Base-by-base conservation (phyloP, 805 yeast genomes). In the Yueomyces sinensis region DNA sequence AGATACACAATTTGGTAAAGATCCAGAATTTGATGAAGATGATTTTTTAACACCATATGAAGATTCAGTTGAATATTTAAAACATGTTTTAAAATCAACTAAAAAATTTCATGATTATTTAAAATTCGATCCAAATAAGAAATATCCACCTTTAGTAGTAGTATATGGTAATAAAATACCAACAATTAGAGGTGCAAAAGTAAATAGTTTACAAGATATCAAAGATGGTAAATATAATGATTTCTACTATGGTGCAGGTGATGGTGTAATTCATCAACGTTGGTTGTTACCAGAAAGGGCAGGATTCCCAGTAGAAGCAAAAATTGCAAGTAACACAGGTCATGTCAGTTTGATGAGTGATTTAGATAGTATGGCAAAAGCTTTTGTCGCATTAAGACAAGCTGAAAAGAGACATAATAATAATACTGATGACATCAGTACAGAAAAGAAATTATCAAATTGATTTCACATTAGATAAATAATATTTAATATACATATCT, bases 191-290 rank as follows among this genome's bases (percentile, higher is more conserved):
- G 94, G 89, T 6, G 78, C 83, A 3, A 60, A 74, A 35, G 91
- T 86, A 1, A 52, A 63, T 23, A 71, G 76, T 5, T 51, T 51
- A 9, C 69, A 76, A 30, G 91, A 74, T 27, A 74, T 87, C 38
- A 66, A 60, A 37, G 65, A 68, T 28, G 95, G 94, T 3, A 69
- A 73, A 42, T 86, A 81, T 58, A 74, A 69, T 41, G 77, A 82
- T 45, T 79, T 83, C 46, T 73, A 69, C 45, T 86, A 82, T 47
- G 94, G 94, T 0, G 82, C 83, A 4, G 96, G 96, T 13, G 96
- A 87, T 54, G 96, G 96, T 30, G 95, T 87, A 15, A 83, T 83
- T 1, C 82, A 82, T 55, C 82, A 79, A 43, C 72, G 72, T 41
- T 79, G 86, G 80, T 57, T 82, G 32, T 71, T 86, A 72, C 96